Base-by-base conservation (phyloP, 257 asterid species). In the Prunella vulgaris region DNA sequence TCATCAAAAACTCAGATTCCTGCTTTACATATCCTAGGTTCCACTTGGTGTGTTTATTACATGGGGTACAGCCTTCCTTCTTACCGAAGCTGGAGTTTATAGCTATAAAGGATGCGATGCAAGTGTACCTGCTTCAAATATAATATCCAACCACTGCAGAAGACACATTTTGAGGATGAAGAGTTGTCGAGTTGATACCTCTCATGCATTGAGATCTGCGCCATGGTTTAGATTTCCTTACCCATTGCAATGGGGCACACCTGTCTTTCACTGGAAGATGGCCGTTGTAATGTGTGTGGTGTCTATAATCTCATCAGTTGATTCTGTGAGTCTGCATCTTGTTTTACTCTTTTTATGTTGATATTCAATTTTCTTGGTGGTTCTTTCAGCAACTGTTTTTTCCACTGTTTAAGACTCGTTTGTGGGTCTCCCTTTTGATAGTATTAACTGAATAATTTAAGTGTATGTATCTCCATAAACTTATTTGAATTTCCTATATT, bases 161-260 rank as follows among this genome's bases (percentile, higher is more conserved):
- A 86, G 80, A 61, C 96, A 91, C 63, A 80, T 94, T 59, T 63
- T 87, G 18, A 87, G 92, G 82, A 87, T 89, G 97, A 87, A 85
- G 78, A 76, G 78, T 68, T 94, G 99, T 72, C 90, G 98, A 25
- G 93, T 85, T 30, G 98, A 94, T 75, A 83, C 96, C 12, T 85
- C 93, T 64, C 96, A 87, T 51, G 98, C 98, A 27, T 81, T 91
- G 77, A 76, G 79, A 71, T 79, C 95, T 61, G 76, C 99, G 9
- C 96, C 97, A 4, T 94, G 97, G 98, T 94, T 91, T 78, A 82
- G 98, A 75, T 89, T 94, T 81, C 98, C 98, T 56, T 94, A 87
- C 61, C 99, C 99, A 0, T 78, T 94, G 73, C 99, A 94, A 74
- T 94, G 99, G 99, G 99, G 99, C 20, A 85, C 79, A 10, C 99